A percentile compares a stretch with the other conserved stretches of the same genome.
Conservation (phyloP, 164 flowering plant genomes). For the Chloranthus sessilifolius region DNA sequence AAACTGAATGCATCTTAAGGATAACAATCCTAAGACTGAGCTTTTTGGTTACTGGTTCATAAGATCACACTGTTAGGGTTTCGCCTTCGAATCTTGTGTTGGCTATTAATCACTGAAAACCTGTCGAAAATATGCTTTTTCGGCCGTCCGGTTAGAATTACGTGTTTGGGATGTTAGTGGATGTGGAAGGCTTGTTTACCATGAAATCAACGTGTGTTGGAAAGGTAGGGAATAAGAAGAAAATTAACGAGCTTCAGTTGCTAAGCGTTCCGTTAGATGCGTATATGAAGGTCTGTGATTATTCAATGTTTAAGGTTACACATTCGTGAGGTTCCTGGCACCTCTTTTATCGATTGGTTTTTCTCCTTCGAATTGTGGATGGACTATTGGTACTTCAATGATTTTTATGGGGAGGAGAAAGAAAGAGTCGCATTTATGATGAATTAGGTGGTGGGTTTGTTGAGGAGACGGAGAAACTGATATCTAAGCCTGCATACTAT, state of each 20-base stretch:
- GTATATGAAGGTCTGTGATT: conserved; percentile 89
- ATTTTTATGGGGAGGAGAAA: conserved; percentile 73
- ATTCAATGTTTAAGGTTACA: conserved; percentile 51
- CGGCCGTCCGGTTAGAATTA: conserved; percentile 75
- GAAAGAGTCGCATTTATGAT: conserved; percentile 22
- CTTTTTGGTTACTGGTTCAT: conserved; percentile 72
- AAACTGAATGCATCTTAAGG: no score
- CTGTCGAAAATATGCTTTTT: conserved; percentile 72
- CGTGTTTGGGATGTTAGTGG: conserved; percentile 89
- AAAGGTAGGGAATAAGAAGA: conserved; percentile 37
- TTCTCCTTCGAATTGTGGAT: conserved; percentile 57
- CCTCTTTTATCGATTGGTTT: conserved; percentile 71
- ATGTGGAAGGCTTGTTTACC: conserved; percentile 76
- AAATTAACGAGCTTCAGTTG: conserved; percentile 41
- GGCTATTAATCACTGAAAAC: conserved; percentile 63
- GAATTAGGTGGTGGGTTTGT: conserved; percentile 16
- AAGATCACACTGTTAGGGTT: conserved; percentile 77
- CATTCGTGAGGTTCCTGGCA: conserved; percentile 74
- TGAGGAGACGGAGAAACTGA: conserved; percentile 30
- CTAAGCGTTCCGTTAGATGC: conserved; percentile 87
- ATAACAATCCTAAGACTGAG: no score
- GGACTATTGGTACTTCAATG: conserved; percentile 67
- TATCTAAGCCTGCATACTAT: conserved; percentile 45
- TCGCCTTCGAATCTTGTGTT: conserved; percentile 24
- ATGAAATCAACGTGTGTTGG: conserved; percentile 83